Conservation (phyloP, 768 basidiomycete species). For the Mycena latifolia region DNA sequence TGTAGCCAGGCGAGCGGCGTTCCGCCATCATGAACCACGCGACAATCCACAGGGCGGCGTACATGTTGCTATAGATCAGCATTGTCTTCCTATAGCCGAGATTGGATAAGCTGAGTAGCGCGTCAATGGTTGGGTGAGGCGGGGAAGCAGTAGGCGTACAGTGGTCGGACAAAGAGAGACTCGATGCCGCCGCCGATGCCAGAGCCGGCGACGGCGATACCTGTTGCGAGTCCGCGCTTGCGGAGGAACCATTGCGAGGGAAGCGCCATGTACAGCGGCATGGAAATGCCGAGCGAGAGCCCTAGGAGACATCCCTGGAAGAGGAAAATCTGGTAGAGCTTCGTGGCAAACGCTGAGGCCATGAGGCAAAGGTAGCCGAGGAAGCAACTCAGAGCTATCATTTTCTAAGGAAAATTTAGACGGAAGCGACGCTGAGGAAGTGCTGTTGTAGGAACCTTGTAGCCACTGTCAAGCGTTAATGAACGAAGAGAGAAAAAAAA, state of each 20-base stretch:
- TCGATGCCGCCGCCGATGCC: conserved; percentile 47
- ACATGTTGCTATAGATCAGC: conserved; percentile 44
- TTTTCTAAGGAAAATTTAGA: conserved; percentile 34
- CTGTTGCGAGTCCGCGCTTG: conserved; percentile 48
- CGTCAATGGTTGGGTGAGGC: not conserved
- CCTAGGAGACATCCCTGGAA: conserved; percentile 42
- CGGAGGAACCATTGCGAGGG: conserved; percentile 50
- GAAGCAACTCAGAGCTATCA: conserved; percentile 45
- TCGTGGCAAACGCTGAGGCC: conserved; percentile 45
- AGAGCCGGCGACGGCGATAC: conserved; percentile 47
- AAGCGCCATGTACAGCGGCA: conserved; percentile 47
- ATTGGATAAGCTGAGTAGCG: conserved; percentile 36
- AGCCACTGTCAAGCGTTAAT: conserved; percentile 30
- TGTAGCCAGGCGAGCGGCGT: conserved; percentile 34
- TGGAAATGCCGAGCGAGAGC: conserved; percentile 35
- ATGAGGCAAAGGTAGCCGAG: conserved; percentile 44
- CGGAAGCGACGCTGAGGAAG: not conserved
- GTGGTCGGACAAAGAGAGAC: conserved; percentile 37
- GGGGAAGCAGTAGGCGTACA: conserved; percentile 27
- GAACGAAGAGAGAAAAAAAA: not conserved
- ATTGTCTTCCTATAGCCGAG: conserved; percentile 48
- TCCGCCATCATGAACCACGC: conserved; percentile 48
- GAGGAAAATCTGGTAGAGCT: conserved; percentile 47
- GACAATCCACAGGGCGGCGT: conserved; percentile 40
- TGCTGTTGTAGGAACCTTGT: conserved; percentile 30